Evolutionary conservation across 2,329 filamentous ascomycete genomes (phyloP).

Genomic region (Trichoderma guizhouense): DNA sequence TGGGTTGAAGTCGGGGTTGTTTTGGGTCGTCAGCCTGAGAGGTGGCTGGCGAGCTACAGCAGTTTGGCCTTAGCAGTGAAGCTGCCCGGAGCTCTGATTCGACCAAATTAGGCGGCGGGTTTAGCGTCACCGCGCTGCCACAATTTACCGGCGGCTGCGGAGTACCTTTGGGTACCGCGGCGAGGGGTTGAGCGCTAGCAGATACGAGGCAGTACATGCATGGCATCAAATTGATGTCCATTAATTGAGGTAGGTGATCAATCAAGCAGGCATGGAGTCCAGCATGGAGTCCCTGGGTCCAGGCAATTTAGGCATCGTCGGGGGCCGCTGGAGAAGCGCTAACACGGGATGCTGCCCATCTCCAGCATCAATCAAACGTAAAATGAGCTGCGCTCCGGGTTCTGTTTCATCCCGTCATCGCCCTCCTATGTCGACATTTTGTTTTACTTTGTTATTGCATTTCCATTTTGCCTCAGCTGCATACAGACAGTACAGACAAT

Average conservation of each 20-base stretch:
- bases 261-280: not conserved
- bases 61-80: not conserved
- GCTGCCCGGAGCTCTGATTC: conserved; percentile 17
- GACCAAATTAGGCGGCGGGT: conserved; percentile 15
- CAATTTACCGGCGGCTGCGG: conserved; percentile 11
- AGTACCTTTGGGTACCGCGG: not conserved
- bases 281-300: not conserved
- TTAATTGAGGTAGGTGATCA: not conserved
- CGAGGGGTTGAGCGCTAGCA: not conserved
- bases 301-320: conserved; percentile 1
- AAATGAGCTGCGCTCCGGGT: not conserved
- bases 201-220: not conserved
- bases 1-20: conserved; percentile 17
- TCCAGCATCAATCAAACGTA: not conserved
- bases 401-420: not conserved
- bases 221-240: not conserved
- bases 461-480: not conserved
- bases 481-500: not conserved
- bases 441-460: not conserved
- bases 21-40: conserved; percentile 16
- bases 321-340: not conserved
- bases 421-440: not conserved
- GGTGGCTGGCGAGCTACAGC: conserved; percentile 10
- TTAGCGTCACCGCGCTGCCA: conserved; percentile 13
- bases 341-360: not conserved